Conservation (phyloP, 1,139 yeast species). For the Hemisphaericaspora xylanilytica region DNA sequence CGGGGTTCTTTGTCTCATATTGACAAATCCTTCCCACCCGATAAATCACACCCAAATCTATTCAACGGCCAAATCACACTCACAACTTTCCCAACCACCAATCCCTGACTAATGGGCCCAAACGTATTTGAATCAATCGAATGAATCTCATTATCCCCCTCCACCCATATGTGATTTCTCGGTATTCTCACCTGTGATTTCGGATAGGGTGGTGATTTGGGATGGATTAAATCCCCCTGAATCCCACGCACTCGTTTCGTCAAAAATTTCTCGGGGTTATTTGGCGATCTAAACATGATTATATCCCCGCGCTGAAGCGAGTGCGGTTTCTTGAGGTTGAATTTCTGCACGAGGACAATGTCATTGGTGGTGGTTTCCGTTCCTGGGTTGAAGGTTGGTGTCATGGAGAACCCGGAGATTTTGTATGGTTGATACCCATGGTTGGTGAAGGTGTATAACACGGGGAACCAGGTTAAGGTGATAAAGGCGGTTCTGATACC, state of each 20-base stretch:
- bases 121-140: constrained; percentile 80
- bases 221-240: constrained; percentile 64
- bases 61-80: constrained; percentile 65
- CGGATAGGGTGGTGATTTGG: constrained; percentile 64
- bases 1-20: neutral
- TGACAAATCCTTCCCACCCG: constrained; percentile 2
- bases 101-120: constrained; percentile 81
- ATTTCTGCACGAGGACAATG: constrained; percentile 70
- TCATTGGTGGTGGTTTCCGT: constrained; percentile 52
- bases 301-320: constrained; percentile 65
- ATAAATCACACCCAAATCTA: constrained; percentile 45
- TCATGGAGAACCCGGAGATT: constrained; percentile 84
- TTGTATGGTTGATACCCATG: constrained; percentile 73
- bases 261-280: constrained; percentile 66
- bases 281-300: constrained; percentile 74
- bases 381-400: constrained; percentile 82
- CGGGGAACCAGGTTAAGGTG: constrained; percentile 72
- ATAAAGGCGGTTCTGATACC: constrained; percentile 25
- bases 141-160: constrained; percentile 85
- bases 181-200: constrained; percentile 62
- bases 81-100: constrained; percentile 72
- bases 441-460: constrained; percentile 63
- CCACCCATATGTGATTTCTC: constrained; percentile 86
- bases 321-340: constrained; percentile 47
- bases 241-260: constrained; percentile 77